These are phyloP conservation scores for Tylopilus felleus DNA, from an alignment of 768 basidiomycete genomes.

Conservation along the genomic window DNA sequence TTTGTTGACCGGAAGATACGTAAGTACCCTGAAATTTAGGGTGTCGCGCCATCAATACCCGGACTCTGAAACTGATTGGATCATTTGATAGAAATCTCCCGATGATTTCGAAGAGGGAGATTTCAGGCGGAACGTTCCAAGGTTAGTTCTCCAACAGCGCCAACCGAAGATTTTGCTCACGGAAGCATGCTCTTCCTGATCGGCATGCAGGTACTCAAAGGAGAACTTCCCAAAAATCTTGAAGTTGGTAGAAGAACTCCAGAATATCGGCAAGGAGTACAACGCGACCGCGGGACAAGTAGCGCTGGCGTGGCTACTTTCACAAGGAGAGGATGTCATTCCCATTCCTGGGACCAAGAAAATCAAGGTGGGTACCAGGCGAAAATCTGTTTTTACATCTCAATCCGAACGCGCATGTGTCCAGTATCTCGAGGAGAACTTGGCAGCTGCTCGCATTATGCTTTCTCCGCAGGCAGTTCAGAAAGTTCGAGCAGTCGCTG, in stretches of 20 bases:
- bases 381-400: background rate
- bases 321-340: conserved; percentile 35
- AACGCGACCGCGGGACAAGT: conserved; percentile 39
- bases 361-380: conserved; percentile 24
- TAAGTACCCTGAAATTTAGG: conserved; percentile 14
- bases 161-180: no score
- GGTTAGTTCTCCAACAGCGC: conserved; percentile 22
- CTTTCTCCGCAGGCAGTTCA: conserved; percentile 38
- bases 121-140: conserved; percentile 22
- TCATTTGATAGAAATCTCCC: conserved; percentile 26
- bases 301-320: conserved; percentile 39
- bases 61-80: background rate
- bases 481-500: conserved; percentile 35
- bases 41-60: background rate
- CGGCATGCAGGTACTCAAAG: conserved; percentile 16
- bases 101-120: conserved; percentile 32
- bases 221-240: conserved; percentile 38
- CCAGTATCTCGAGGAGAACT: conserved; percentile 46
- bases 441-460: conserved; percentile 31
- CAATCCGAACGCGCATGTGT: background rate
- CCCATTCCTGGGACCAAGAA: conserved; percentile 39
- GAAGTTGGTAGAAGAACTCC: conserved; percentile 31
- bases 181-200: background rate
- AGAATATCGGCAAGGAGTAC: conserved; percentile 33
- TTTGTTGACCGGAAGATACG: conserved; percentile 45